Evolutionary conservation across 1,284 basidiomycete species (phyloP).

Genomic region (Ustilago tritici): DNA sequence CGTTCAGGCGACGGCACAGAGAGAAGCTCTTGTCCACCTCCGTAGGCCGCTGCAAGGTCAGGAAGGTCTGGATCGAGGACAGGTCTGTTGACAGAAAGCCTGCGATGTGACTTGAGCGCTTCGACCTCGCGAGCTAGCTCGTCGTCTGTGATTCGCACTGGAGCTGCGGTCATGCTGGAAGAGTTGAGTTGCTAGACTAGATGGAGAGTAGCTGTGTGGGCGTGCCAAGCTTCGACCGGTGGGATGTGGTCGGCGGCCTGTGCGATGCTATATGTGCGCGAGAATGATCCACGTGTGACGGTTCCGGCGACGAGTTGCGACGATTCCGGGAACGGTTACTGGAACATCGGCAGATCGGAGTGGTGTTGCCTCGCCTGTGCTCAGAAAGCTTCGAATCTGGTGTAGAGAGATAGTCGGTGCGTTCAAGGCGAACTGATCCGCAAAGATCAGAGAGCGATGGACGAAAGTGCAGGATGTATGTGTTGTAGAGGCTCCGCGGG

Average conservation of each 20-base stretch:
- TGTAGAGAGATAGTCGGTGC: not conserved
- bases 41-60: constrained; percentile 56
- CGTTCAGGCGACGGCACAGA: constrained; percentile 37
- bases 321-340: constrained; percentile 5
- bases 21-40: constrained; percentile 54
- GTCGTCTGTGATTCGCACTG: constrained; percentile 55
- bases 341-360: constrained; percentile 24
- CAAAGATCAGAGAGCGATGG: not conserved
- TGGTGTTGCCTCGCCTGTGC: constrained; percentile 7
- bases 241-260: not conserved
- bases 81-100: constrained; percentile 63
- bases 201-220: not conserved
- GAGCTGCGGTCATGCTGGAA: constrained; percentile 32
- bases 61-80: constrained; percentile 68
- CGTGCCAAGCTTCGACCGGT: not conserved
- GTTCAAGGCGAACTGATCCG: not conserved
- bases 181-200: not conserved
- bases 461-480: not conserved
- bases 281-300: constrained; percentile 3
- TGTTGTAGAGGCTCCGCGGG: not conserved
- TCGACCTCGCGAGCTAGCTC: constrained; percentile 68
- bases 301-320: constrained; percentile 15
- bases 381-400: constrained; percentile 1
- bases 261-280: not conserved
- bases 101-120: constrained; percentile 65